Evolutionary conservation across 1,139 yeast species (phyloP).

Genomic region (Geotrichum europaeum): DNA sequence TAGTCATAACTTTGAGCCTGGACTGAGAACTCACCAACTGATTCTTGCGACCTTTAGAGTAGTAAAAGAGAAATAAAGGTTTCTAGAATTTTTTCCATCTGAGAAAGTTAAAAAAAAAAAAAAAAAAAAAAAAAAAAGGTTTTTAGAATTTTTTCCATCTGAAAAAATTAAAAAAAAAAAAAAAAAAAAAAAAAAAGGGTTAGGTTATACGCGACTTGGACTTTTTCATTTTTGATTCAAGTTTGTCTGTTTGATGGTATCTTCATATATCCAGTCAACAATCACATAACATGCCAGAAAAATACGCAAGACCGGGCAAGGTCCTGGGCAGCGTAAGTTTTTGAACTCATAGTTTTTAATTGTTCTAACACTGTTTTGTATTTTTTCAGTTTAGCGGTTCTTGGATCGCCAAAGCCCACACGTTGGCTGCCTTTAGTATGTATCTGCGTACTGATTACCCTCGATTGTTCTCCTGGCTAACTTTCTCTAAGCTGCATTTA

Average conservation of each 20-base stretch:
- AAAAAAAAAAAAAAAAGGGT: not conserved
- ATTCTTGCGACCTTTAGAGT: not conserved
- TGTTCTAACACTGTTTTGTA: not conserved
- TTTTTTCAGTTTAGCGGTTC: constrained; percentile 47
- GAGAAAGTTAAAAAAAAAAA: no score
- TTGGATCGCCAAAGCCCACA: constrained; percentile 62
- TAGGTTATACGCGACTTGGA: not conserved
- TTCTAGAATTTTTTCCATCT: not conserved
- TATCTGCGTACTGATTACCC: not conserved
- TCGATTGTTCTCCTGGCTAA: not conserved
- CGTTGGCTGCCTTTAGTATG: constrained; percentile 52
- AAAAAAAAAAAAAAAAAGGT: not conserved
- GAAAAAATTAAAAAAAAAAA: not conserved
- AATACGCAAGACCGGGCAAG: not conserved
- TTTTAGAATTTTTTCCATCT: not conserved
- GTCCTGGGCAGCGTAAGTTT: not conserved
- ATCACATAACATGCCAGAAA: not conserved
- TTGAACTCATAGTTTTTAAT: not conserved
- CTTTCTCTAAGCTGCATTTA: constrained; percentile 48
- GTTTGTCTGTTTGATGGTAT: not conserved
- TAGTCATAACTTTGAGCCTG: not conserved
- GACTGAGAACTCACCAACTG: not conserved
- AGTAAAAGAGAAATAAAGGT: not conserved
- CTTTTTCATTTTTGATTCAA: not conserved
- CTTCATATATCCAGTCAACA: not conserved